phyloP scores from a whole-genome alignment of 2,329 filamentous ascomycete species.

The Tolypocladium tundrense region DNA sequence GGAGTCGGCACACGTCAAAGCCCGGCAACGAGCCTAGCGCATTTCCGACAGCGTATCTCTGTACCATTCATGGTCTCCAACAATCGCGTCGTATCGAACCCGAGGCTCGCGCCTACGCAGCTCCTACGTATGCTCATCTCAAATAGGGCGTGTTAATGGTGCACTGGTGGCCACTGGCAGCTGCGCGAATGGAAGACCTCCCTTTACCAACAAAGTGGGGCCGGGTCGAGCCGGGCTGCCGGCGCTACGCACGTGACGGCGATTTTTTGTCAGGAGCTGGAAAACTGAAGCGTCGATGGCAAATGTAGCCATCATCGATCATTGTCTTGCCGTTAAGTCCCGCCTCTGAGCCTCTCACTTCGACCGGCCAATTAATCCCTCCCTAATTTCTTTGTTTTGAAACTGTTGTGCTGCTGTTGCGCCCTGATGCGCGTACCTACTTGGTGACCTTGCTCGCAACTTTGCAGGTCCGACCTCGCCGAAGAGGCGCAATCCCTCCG shows the following conservation, averaged over 20 bases:
- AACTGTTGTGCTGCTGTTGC: background rate
- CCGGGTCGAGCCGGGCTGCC: background rate
- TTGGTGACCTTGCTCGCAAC: background rate
- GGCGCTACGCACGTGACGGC: background rate
- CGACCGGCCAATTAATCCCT: background rate
- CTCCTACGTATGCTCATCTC: background rate
- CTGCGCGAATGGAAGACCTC: background rate
- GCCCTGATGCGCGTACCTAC: background rate
- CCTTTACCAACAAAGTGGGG: background rate
- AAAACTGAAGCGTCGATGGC: background rate
- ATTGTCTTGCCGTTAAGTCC: background rate
- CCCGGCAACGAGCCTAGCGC: background rate
- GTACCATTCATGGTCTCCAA: background rate
- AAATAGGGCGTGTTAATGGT: background rate
- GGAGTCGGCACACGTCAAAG: background rate
- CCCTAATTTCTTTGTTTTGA: background rate
- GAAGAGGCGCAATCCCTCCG: background rate
- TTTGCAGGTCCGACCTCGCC: background rate
- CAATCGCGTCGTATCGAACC: background rate
- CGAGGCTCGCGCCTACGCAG: background rate
- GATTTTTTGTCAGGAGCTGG: background rate
- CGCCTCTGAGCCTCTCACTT: background rate
- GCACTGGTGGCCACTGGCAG: background rate
- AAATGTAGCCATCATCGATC: background rate
- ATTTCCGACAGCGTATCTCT: background rate